Conservation (phyloP, 2,329 filamentous ascomycete genomes). For the Phialophora expanda region DNA sequence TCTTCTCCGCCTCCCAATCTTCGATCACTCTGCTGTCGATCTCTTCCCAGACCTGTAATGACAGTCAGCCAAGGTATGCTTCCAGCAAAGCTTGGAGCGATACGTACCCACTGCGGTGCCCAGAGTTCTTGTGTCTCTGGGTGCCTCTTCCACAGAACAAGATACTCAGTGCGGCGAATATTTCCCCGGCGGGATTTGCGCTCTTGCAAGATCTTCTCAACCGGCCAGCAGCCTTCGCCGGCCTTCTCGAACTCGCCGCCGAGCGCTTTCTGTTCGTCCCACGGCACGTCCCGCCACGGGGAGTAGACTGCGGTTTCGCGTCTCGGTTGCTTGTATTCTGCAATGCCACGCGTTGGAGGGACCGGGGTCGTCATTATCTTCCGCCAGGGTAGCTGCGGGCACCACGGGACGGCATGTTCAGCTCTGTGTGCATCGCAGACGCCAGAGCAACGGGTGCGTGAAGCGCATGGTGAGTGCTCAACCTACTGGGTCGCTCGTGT, state of each 20-base stretch:
- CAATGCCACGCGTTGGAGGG: slow-evolving; percentile 10
- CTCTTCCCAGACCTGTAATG: background rate
- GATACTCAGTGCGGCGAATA: slow-evolving; percentile 25
- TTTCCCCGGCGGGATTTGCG: slow-evolving; percentile 37
- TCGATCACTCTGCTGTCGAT: background rate
- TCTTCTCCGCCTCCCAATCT: background rate
- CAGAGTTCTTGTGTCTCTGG: slow-evolving; percentile 33
- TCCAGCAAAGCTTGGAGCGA: background rate
- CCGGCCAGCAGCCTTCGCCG: slow-evolving; percentile 32
- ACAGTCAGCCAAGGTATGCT: background rate
- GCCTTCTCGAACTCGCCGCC: slow-evolving; percentile 17
- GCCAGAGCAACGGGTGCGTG: too few relatives aligned
- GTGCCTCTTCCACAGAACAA: slow-evolving; percentile 37
- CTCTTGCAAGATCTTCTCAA: slow-evolving; percentile 44
- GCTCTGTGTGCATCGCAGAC: slow-evolving; percentile 18
- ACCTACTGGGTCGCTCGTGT: slow-evolving; percentile 13
- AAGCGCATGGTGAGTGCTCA: background rate
- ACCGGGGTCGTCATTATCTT: slow-evolving; percentile 35
- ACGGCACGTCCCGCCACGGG: slow-evolving; percentile 15
- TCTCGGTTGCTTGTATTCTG: slow-evolving; percentile 27
- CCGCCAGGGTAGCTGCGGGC: slow-evolving; percentile 9
- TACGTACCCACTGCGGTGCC: slow-evolving; percentile 36
- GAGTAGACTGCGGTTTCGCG: slow-evolving; percentile 26
- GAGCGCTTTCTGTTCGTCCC: slow-evolving; percentile 32
- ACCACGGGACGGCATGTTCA: slow-evolving; percentile 30